Evolutionary conservation across 1,284 basidiomycete genomes (phyloP).

Genomic region (Melampsora americana): DNA sequence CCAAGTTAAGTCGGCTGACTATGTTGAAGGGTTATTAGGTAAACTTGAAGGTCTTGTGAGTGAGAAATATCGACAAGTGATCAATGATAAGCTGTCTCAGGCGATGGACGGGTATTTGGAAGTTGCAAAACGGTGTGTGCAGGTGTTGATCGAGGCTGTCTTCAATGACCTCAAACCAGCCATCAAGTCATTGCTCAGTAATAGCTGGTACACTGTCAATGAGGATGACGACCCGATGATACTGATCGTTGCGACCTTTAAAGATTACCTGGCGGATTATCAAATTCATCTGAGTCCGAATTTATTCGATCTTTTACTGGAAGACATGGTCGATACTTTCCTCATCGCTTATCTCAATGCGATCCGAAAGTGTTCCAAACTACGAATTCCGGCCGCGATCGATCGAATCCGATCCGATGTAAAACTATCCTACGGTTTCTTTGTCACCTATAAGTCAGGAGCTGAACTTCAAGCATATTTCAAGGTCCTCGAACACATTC

Average conservation of each 20-base stretch:
- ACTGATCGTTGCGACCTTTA: conserved; percentile 89
- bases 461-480: conserved; percentile 79
- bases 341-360: conserved; percentile 85
- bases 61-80: conserved; percentile 80
- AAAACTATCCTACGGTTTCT: conserved; percentile 72
- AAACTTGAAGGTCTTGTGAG: conserved; percentile 87
- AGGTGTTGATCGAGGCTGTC: conserved; percentile 86
- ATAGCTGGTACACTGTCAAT: conserved; percentile 69
- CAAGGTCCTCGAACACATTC: conserved; percentile 79
- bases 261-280: conserved; percentile 91
- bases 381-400: conserved; percentile 78
- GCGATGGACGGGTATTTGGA: conserved; percentile 98
- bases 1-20: conserved; percentile 93
- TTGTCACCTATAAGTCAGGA: conserved; percentile 71
- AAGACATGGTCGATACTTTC: conserved; percentile 89
- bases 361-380: conserved; percentile 76
- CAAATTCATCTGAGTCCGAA: conserved; percentile 84
- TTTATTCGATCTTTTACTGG: conserved; percentile 84
- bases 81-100: conserved; percentile 83
- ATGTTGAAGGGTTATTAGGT: conserved; percentile 76
- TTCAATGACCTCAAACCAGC: conserved; percentile 92
- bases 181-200: conserved; percentile 75
- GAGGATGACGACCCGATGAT: conserved; percentile 65
- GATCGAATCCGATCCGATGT: conserved; percentile 80
- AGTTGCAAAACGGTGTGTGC: conserved; percentile 93